Evolutionary conservation across 768 basidiomycete genomes (phyloP), one percentile per base, ranked within the genome.

Genomic region (Psilocybe sp.): DNA sequence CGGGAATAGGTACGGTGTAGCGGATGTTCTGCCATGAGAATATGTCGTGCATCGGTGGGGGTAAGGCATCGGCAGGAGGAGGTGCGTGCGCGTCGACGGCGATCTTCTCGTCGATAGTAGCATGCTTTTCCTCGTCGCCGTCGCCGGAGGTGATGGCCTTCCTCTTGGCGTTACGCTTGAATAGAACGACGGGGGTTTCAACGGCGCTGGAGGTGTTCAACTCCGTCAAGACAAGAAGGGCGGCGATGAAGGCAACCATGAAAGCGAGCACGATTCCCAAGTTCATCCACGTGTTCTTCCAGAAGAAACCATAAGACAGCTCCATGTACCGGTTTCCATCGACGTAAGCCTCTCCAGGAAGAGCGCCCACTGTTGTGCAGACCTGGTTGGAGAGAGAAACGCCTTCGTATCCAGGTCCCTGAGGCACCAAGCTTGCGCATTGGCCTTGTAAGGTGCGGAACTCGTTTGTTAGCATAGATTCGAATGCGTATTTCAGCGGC

Each of bases 1-100:
- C 75, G 3, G 68, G 52, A 15, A 86, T 74, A 2, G 80, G 79
- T 0, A 93, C 83, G 31, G 76, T 80, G 60, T 94, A 95, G 52
- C 76, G 69, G 43, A 92, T 54, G 50, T 83, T 72, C 50, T 84
- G 76, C 89, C 90, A 97, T 1, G 93, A 89, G 69, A 97, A 95
- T 9, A 86, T 73, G 56, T 86, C 77, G 5, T 66, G 73, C 71
- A 64, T 68, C 15, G 65, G 66, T 60, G 67, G 53, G 14, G 43
- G 40, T 14, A 34, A 20, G 15, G 46, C 44, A 13, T 51, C 15
- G 8, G 47, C 19, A 12, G 18, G 47, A 43, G 59, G 60, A 9
- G 63, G 60, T 50, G n/a, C 55, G 47, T 28, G 62, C 1, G 63
- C 59, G 23, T 66, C 61, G 1, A 45, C 39, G 3, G 18, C 4